Percentiles rank a stretch among this genome's conserved stretches.
Evolutionary conservation across 306 rosid genomes (phyloP).

Genomic region (Comarum palustre): DNA sequence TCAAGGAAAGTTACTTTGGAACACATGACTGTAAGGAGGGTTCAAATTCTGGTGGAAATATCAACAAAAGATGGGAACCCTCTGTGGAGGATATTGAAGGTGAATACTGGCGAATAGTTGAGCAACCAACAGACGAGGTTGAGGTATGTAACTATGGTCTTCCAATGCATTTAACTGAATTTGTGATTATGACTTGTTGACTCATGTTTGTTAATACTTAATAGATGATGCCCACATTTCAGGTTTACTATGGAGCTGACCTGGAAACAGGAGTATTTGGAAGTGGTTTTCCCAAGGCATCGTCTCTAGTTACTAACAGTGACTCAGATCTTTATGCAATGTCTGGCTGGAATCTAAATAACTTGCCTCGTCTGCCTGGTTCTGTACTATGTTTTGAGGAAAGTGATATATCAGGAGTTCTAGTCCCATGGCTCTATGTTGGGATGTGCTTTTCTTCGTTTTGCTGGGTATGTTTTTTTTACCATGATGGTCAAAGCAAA

Average conservation of each 20-base stretch:
- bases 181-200: not conserved
- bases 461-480: constrained; percentile 77
- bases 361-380: constrained; percentile 83
- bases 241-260: constrained; percentile 96
- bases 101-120: constrained; percentile 95
- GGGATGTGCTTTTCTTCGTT: constrained; percentile 99
- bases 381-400: constrained; percentile 79
- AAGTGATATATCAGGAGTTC: constrained; percentile 92
- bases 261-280: constrained; percentile 79
- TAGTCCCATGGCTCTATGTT: constrained; percentile 96
- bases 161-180: constrained; percentile 10
- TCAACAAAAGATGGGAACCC: constrained; percentile 41
- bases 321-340: constrained; percentile 44
- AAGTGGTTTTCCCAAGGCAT: constrained; percentile 88
- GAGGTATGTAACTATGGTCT: constrained; percentile 53
- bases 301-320: constrained; percentile 36
- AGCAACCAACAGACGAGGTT: constrained; percentile 80
- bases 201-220: constrained; percentile 20
- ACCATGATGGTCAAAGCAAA: constrained; percentile 1
- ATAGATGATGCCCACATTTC: constrained; percentile 24
- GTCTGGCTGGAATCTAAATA: constrained; percentile 95
- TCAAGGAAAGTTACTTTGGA: constrained; percentile 72
- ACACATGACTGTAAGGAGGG: constrained; percentile 39
- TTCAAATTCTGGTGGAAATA: constrained; percentile 26
- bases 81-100: constrained; percentile 88